A percentile compares a stretch with the other conserved stretches of the same genome.
These are phyloP conservation scores for Perkinsus olseni DNA, from an alignment of 169 alveolate genomes.

Conservation along the genomic window DNA sequence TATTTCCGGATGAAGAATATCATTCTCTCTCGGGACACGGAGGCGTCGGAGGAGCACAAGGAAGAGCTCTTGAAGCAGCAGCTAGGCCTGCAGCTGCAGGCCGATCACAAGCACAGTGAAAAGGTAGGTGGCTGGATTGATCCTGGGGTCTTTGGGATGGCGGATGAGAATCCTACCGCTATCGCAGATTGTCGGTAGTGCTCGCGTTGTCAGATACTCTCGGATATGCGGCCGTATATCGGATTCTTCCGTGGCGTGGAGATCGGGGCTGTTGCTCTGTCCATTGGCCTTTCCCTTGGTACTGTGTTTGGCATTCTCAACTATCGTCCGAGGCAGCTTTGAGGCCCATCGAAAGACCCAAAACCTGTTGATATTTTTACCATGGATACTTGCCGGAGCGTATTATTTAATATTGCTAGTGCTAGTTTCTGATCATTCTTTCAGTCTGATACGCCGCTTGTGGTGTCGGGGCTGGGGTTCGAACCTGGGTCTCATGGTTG, in stretches of 20 bases:
- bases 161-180: not conserved
- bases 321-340: not conserved
- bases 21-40: not conserved
- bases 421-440: not conserved
- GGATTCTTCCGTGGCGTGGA: not conserved
- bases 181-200: not conserved
- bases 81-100: not conserved
- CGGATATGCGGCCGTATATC: not conserved
- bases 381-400: not conserved
- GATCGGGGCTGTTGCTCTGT: not conserved
- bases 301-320: not conserved
- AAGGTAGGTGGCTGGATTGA: not conserved
- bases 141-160: not conserved
- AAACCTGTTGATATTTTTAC: not conserved
- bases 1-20: not conserved
- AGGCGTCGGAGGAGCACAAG: not conserved
- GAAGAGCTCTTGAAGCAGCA: not conserved
- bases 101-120: not conserved
- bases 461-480: not conserved
- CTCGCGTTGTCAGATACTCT: not conserved
- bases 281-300: slow-evolving; percentile 1
- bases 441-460: not conserved
- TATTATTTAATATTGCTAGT: not conserved
- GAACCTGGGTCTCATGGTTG: not conserved
- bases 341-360: too few species aligned